phyloP scores from a whole-genome alignment of 176 grass and related monocot species.

The Triticum urartu region DNA sequence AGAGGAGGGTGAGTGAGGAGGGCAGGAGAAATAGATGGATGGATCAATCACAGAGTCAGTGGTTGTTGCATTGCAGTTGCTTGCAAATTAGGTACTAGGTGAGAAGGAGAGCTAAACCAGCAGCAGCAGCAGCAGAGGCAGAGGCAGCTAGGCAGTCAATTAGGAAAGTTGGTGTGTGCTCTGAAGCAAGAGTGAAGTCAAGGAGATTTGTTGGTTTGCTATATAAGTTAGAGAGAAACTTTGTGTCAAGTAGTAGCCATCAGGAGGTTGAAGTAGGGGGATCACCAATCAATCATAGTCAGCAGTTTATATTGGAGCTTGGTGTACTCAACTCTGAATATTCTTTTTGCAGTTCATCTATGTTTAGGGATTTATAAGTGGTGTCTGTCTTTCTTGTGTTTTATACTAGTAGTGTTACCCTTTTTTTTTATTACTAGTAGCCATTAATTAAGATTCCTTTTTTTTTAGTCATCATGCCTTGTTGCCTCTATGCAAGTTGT shows the following conservation, averaged over 20 bases:
- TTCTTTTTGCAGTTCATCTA: constrained; percentile 88
- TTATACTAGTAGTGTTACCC: constrained; percentile 37
- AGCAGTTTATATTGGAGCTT: constrained; percentile 63
- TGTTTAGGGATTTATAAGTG: constrained; percentile 66
- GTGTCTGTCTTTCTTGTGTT: constrained; percentile 48
- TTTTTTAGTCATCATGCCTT: constrained; percentile 22
- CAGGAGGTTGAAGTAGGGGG: constrained; percentile 51
- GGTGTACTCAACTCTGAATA: constrained; percentile 67
- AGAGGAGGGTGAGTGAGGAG: constrained; percentile 58
- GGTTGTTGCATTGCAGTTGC: constrained; percentile 63
- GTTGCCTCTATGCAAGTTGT: constrained; percentile 25
- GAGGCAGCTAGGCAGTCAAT: constrained; percentile 57
- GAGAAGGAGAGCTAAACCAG: constrained; percentile 65
- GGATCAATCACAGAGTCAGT: constrained; percentile 50
- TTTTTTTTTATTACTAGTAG: constrained; percentile 19
- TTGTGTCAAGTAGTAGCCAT: constrained; percentile 63
- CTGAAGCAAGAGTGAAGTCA: constrained; percentile 25
- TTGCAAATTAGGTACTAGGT: constrained; percentile 60
- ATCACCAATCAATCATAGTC: constrained; percentile 52
- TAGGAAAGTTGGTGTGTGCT: constrained; percentile 41
- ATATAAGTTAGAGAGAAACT: constrained; percentile 50
- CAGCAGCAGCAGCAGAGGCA: constrained; percentile 42
- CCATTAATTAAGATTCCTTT: constrained; percentile 19
- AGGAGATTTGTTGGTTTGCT: constrained; percentile 45
- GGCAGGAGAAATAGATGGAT: constrained; percentile 68